Evolutionary conservation across 2,329 filamentous ascomycete genomes (phyloP), one percentile per base, ranked within the genome.

Genomic region (Cladophialophora yegresii): DNA sequence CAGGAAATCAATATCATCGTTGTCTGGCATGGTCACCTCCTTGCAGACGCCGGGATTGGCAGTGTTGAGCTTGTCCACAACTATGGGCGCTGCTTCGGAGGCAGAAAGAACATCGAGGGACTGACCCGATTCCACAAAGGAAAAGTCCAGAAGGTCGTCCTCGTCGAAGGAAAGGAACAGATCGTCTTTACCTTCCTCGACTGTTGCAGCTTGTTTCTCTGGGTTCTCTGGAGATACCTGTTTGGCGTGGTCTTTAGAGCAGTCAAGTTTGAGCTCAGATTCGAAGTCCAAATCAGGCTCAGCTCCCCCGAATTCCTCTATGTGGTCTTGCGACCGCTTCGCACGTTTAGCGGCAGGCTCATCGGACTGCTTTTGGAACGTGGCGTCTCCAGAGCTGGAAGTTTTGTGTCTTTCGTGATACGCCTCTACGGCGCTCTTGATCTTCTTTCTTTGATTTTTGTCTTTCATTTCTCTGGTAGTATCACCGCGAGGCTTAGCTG

Each of bases 341-440:
- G 30, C n/a, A 26, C 54, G 61, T 58, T 65, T 65, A 13, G 22
- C 28, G 7, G 54, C 28, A 47, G 63, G 58, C 54, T 56, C 50
- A 28, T 63, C 36, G 23, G 58, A 30, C 26, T 50, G 28, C n/a
- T 58, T 54, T 5, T 20, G 12, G 12, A 8, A 7, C 16, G 16
- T 33, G 36, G 28, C 26, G 54, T 23, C 33, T 22, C 13, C 28
- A 20, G n/a, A 30, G 12, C 51, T 33, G 28, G 10, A 16, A 28
- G 10, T 54, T 30, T 5, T 54, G 26, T 23, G 30, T n/a, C 16
- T 33, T 28, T 7, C 8, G 28, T 32, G 26, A 7, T 8, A n/a
- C 4, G 12, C 16, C n/a, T 20, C 28, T 54, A 32, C 26, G 28
- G n/a, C 5, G 28, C 26, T 33, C 16, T 28, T 10, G 16, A 28